Conservation (phyloP, 2,329 filamentous ascomycete species). For the Aspergillus vadensis region DNA sequence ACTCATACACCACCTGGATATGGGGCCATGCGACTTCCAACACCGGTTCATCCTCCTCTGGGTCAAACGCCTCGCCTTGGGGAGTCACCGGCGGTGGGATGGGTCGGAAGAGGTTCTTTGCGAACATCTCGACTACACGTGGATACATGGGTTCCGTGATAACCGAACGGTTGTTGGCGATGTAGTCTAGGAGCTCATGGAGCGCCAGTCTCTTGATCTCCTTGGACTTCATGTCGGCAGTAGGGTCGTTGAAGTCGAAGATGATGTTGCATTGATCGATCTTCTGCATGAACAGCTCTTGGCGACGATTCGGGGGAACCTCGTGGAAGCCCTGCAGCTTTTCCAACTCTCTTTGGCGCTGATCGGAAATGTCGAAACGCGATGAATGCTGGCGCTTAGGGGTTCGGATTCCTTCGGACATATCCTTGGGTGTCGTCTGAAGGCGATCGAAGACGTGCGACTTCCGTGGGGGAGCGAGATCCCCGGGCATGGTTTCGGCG, state of each 20-base stretch:
- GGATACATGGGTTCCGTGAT: conserved; percentile 99
- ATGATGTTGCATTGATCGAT: conserved; percentile 99
- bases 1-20: conserved; percentile 99
- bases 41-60: conserved; percentile 97
- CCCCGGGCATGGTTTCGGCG: conserved; percentile 96
- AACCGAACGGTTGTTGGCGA: conserved; percentile 96
- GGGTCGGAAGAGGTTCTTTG: conserved; percentile 95
- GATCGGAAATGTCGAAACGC: conserved; percentile 94
- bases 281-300: conserved; percentile 99
- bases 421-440: conserved; percentile 92
- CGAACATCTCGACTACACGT: conserved; percentile 97
- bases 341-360: conserved; percentile 83
- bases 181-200: conserved; percentile 95
- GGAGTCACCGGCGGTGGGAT: conserved; percentile 97
- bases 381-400: conserved; percentile 97
- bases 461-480: conserved; percentile 94
- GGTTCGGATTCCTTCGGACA: conserved; percentile 90
- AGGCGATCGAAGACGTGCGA: conserved; percentile 84
- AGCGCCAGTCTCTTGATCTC: conserved; percentile 97
- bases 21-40: conserved; percentile 98
- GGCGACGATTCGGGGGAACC: conserved; percentile 88
- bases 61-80: conserved; percentile 96
- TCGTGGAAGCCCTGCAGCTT: conserved; percentile 98
- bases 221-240: conserved; percentile 98
- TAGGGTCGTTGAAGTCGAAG: conserved; percentile 98